Evolutionary conservation across 257 asterid genomes (phyloP).

Genomic region (Leonotis leonurus): DNA sequence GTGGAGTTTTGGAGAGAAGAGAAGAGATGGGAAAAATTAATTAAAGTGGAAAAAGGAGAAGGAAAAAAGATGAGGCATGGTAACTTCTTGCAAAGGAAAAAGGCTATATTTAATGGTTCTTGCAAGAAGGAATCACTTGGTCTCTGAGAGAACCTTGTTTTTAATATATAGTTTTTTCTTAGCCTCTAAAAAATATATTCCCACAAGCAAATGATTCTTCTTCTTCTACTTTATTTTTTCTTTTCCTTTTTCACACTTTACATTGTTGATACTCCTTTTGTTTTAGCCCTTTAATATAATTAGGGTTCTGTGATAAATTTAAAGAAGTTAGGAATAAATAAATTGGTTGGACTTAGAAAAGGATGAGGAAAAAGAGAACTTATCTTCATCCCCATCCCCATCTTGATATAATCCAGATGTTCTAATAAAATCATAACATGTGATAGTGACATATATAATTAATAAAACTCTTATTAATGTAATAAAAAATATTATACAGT

Average conservation of each 20-base stretch:
- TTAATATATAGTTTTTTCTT: not conserved
- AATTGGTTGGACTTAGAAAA: not conserved
- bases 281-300: slow-evolving; percentile 22
- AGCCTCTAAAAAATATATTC: slow-evolving; percentile 5
- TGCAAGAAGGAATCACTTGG: slow-evolving; percentile 44
- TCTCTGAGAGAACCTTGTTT: slow-evolving; percentile 39
- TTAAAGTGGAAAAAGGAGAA: slow-evolving; percentile 24
- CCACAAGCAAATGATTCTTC: slow-evolving; percentile 43
- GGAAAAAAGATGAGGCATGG: slow-evolving; percentile 43
- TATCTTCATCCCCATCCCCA: slow-evolving; percentile 15
- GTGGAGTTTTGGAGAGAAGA: slow-evolving; percentile 52
- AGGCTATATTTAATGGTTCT: slow-evolving; percentile 41
- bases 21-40: slow-evolving; percentile 11
- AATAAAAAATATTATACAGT: no score
- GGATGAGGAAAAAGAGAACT: slow-evolving; percentile 4
- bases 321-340: not conserved
- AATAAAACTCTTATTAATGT: no score
- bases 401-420: no score
- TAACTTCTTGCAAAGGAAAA: slow-evolving; percentile 74
- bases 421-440: no score
- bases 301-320: slow-evolving; percentile 1
- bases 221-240: slow-evolving; percentile 34
- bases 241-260: slow-evolving; percentile 33
- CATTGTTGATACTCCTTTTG: slow-evolving; percentile 37
- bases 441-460: no score